Conservation (phyloP, 192 early-diverging fungal genomes). For the Podila clonocystis region DNA sequence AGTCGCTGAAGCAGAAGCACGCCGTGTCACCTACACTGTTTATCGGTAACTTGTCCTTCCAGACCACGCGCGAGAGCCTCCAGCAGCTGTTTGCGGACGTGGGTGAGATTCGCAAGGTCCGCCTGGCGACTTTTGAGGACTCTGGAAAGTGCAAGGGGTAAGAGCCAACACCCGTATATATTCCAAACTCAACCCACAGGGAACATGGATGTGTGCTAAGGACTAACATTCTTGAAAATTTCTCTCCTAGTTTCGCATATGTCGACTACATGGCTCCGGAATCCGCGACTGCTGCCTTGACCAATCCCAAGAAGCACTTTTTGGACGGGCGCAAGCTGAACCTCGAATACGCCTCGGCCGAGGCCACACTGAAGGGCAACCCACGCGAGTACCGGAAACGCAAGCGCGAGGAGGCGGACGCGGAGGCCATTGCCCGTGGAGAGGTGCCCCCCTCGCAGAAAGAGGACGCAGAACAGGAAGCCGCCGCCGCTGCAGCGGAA, state of each 20-base stretch:
- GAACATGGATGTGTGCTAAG: too few species aligned
- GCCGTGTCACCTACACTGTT: constrained; percentile 73
- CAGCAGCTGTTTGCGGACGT: constrained; percentile 67
- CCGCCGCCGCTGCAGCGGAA: constrained; percentile 15
- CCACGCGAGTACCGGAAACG: constrained; percentile 68
- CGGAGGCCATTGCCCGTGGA: constrained; percentile 32
- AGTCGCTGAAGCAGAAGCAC: constrained; percentile 59
- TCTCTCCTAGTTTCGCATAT: constrained; percentile 65
- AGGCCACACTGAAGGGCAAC: constrained; percentile 70
- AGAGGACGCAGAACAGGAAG: constrained; percentile 4
- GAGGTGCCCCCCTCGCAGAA: constrained; percentile 24
- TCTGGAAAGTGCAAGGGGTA: constrained; percentile 82
- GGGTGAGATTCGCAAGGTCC: constrained; percentile 73
- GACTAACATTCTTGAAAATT: neutral
- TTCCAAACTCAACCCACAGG: too few species aligned
- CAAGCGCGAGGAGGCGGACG: constrained; percentile 48
- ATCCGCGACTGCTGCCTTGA: constrained; percentile 71
- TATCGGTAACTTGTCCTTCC: constrained; percentile 73
- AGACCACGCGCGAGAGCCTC: constrained; percentile 59
- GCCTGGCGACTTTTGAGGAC: constrained; percentile 79
- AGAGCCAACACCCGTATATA: neutral
- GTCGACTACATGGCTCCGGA: constrained; percentile 72
- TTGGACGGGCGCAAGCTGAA: constrained; percentile 67
- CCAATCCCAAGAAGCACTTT: constrained; percentile 60
- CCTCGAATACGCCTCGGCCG: constrained; percentile 75